Conservation (phyloP, 2,329 filamentous ascomycete genomes). For the Phaeosphaeria sp. region DNA sequence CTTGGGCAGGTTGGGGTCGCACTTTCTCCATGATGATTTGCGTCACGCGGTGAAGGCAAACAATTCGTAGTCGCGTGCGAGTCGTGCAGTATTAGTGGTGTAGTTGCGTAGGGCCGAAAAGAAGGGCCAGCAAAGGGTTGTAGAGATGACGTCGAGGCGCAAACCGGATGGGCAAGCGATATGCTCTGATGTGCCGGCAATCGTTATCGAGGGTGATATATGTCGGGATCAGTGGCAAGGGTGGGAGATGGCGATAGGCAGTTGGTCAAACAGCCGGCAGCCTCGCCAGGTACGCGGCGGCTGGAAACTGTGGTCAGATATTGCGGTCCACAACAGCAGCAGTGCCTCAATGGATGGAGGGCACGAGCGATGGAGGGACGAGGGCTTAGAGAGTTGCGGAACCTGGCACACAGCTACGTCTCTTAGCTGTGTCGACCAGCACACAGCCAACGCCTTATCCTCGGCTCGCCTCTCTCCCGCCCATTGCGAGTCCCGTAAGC, state of each 20-base stretch:
- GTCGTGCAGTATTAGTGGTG: conserved; percentile 5
- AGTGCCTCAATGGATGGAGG: background rate
- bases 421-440: background rate
- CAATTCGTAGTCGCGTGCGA: conserved; percentile 14
- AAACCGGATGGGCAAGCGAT: conserved; percentile 2
- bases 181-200: conserved; percentile 1
- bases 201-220: conserved; percentile 14
- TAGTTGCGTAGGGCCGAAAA: conserved; percentile 1
- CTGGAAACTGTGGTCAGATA: background rate
- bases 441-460: conserved; percentile 1
- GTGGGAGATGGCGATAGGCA: conserved; percentile 13
- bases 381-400: background rate
- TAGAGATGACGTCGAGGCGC: conserved; percentile 29
- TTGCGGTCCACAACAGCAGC: background rate
- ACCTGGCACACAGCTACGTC: background rate
- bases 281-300: background rate
- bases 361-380: background rate
- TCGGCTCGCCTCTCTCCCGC: conserved; percentile 5
- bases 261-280: conserved; percentile 10
- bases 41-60: background rate
- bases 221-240: conserved; percentile 14
- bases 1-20: conserved; percentile 29
- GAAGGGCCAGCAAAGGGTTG: conserved; percentile 6
- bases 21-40: conserved; percentile 34
- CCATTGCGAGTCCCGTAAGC: conserved; percentile 2